phyloP scores from a whole-genome alignment of 2,329 filamentous ascomycete species.

The Pseudopyrenochaeta lycopersici region DNA sequence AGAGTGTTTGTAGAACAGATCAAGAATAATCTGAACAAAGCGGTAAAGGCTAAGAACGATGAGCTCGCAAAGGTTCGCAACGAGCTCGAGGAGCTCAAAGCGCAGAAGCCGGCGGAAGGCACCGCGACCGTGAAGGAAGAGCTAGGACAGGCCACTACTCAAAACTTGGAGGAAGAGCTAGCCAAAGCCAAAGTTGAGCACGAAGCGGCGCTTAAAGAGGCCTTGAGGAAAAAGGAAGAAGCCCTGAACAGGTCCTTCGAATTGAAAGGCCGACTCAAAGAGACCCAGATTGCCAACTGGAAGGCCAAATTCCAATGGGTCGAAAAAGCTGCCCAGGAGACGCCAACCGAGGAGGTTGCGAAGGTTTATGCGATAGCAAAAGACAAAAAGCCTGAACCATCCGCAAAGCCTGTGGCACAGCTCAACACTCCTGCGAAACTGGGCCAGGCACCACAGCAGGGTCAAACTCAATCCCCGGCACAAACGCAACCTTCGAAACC shows the following conservation, averaged over 20 bases:
- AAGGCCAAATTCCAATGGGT: slow-evolving; percentile 80
- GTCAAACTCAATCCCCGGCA: slow-evolving; percentile 9
- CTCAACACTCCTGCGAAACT: slow-evolving; percentile 25
- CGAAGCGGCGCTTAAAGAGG: slow-evolving; percentile 48
- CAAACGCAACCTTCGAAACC: slow-evolving; percentile 9
- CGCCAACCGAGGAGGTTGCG: slow-evolving; percentile 80
- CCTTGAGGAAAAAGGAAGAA: slow-evolving; percentile 48
- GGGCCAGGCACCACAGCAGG: slow-evolving; percentile 15
- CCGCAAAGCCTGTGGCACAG: slow-evolving; percentile 19
- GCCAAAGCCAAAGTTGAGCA: slow-evolving; percentile 44
- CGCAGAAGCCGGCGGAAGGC: slow-evolving; percentile 16
- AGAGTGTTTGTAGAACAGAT: slow-evolving; percentile 16
- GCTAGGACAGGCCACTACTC: slow-evolving; percentile 13
- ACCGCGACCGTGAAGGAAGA: slow-evolving; percentile 19
- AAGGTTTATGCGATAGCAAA: slow-evolving; percentile 89
- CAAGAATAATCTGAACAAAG: slow-evolving; percentile 12
- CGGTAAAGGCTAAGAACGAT: slow-evolving; percentile 9
- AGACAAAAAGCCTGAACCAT: slow-evolving; percentile 67
- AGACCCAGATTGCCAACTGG: slow-evolving; percentile 66
- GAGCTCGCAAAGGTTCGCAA: slow-evolving; percentile 2
- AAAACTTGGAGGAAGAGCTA: slow-evolving; percentile 26
- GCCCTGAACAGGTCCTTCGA: slow-evolving; percentile 69
- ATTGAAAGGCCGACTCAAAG: slow-evolving; percentile 76
- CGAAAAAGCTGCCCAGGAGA: slow-evolving; percentile 82
- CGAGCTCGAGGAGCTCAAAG: slow-evolving; percentile 19